These are phyloP conservation scores for Myriangium duriaei DNA, from an alignment of 2,329 filamentous ascomycete genomes.

Conservation along the genomic window DNA sequence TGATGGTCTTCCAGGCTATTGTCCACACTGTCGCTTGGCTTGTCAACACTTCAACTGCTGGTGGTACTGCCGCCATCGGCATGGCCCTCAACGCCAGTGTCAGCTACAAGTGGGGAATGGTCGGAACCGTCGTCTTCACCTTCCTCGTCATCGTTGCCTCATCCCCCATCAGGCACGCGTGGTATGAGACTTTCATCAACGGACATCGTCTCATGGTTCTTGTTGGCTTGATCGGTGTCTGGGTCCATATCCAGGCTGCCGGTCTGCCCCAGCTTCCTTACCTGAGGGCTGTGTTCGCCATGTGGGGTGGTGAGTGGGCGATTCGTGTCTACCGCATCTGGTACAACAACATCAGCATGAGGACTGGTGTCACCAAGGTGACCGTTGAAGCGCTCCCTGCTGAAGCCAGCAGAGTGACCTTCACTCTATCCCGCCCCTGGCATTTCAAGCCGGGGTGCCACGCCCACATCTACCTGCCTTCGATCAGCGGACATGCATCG, in stretches of 20 bases:
- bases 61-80: conserved; percentile 48
- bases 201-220: conserved; percentile 67
- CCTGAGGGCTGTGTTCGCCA: conserved; percentile 57
- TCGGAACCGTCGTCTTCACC: conserved; percentile 47
- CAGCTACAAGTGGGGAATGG: conserved; percentile 54
- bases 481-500: conserved; percentile 28
- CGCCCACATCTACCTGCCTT: conserved; percentile 48
- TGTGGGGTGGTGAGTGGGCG: conserved; percentile 61
- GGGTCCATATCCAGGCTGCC: conserved; percentile 63
- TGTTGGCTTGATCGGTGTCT: conserved; percentile 56
- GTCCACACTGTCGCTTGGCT: conserved; percentile 63
- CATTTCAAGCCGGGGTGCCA: conserved; percentile 44
- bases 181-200: conserved; percentile 93
- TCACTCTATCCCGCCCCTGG: conserved; percentile 44
- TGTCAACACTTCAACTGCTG: conserved; percentile 48
- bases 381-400: conserved; percentile 46
- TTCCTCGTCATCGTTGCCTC: conserved; percentile 57
- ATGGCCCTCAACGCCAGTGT: conserved; percentile 42
- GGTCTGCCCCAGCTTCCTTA: conserved; percentile 57
- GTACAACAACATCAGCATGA: conserved; percentile 42
- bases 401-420: conserved; percentile 49
- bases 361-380: conserved; percentile 37
- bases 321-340: conserved; percentile 37
- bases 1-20: conserved; percentile 56
- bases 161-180: conserved; percentile 78